Conservation (phyloP, 768 basidiomycete genomes). For the Lactifluus echinatus region DNA sequence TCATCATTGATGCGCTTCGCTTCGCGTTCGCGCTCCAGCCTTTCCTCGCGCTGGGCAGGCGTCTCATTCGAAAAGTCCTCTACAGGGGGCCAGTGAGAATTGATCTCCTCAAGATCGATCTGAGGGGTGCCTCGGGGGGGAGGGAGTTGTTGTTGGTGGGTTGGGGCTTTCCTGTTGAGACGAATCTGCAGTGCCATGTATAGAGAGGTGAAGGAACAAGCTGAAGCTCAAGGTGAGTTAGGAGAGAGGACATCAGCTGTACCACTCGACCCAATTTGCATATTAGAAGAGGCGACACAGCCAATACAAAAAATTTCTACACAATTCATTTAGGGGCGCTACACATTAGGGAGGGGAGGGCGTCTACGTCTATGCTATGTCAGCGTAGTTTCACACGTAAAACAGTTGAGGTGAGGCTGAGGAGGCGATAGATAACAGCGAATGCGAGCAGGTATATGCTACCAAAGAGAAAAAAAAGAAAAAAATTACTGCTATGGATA, state of each 20-base stretch:
- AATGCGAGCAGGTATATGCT: not conserved
- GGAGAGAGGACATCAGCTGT: not conserved
- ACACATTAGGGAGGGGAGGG: not conserved
- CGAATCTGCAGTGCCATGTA: not conserved
- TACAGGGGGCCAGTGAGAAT: slow-evolving; percentile 27
- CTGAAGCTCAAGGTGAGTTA: too few species aligned
- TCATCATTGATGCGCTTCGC: slow-evolving; percentile 44
- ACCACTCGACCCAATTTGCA: not conserved
- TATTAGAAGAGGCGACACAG: not conserved
- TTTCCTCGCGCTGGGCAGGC: slow-evolving; percentile 32
- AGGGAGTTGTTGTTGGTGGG: not conserved
- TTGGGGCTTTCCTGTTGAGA: not conserved
- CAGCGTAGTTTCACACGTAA: slow-evolving; percentile 6
- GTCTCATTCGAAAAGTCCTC: slow-evolving; percentile 33
- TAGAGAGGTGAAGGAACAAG: not conserved
- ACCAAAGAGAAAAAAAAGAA: not conserved
- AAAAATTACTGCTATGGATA: slow-evolving; percentile 16
- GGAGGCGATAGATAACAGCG: not conserved
- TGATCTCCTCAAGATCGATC: slow-evolving; percentile 13
- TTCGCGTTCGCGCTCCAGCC: slow-evolving; percentile 38
- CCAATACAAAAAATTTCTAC: not conserved
- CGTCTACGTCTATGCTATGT: too few species aligned
- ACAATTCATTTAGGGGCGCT: not conserved
- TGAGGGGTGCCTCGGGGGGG: not conserved
- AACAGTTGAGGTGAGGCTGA: not conserved